These are phyloP conservation scores for Aspergillus viridinutans DNA, from an alignment of 2,329 filamentous ascomycete species.

Conservation along the genomic window DNA sequence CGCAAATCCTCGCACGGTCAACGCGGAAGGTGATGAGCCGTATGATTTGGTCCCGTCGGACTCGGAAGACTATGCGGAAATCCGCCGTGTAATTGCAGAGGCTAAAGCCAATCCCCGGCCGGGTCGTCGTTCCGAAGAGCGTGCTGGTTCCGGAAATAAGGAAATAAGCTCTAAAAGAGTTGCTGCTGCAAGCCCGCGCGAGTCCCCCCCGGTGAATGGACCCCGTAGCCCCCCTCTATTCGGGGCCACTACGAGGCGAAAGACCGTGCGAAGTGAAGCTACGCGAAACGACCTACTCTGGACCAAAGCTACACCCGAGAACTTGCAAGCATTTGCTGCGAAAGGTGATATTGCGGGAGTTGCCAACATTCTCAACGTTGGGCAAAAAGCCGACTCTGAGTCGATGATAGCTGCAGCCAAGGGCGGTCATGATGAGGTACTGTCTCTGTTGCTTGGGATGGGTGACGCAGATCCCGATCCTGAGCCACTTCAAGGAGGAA, in stretches of 20 bases:
- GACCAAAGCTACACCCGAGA: constrained; percentile 49
- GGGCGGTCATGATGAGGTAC: constrained; percentile 83
- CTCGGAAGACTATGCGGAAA: constrained; percentile 72
- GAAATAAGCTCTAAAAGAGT: constrained; percentile 39
- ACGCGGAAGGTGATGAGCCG: constrained; percentile 88
- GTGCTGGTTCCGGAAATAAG: constrained; percentile 30
- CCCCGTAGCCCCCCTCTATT: constrained; percentile 40
- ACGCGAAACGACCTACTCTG: constrained; percentile 49
- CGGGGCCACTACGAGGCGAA: constrained; percentile 33
- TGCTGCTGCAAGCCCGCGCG: constrained; percentile 44
- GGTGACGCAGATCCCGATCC: constrained; percentile 67
- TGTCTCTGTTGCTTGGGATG: constrained; percentile 70
- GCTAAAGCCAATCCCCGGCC: constrained; percentile 54
- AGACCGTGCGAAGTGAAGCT: constrained; percentile 47
- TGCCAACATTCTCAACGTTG: constrained; percentile 46
- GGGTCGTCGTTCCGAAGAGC: constrained; percentile 42
- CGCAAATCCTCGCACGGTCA: constrained; percentile 85
- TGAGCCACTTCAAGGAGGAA: constrained; percentile 51
- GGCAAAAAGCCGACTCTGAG: constrained; percentile 66
- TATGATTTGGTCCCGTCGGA: constrained; percentile 76
- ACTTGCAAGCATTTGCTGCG: constrained; percentile 45
- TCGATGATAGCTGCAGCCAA: constrained; percentile 87
- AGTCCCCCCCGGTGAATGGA: constrained; percentile 38
- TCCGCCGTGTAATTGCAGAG: constrained; percentile 64
- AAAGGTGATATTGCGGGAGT: constrained; percentile 49